Base-by-base conservation (phyloP, 306 rosid species). In the Gastrolobium villosum region DNA sequence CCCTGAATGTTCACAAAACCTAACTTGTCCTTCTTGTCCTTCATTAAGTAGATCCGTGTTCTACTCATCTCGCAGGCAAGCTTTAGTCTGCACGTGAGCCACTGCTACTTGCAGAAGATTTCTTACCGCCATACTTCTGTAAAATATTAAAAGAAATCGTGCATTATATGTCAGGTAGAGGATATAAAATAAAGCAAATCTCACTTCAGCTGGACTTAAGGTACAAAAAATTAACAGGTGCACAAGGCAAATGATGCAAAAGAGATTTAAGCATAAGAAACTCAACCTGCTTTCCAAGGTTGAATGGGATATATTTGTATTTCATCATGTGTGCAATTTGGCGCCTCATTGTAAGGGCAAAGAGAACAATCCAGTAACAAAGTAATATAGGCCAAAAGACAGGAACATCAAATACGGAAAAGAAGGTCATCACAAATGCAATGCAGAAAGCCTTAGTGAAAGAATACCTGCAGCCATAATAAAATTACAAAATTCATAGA, bases 341-440 rank as follows among this genome's bases (percentile, higher is more conserved):
- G 72, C 98, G 96, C 77, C 96, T 90, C 98, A 94, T 94, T 64
- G 97, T 94, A 70, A 94, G 92, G 82, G 87, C 86, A 73, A 92
- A 94, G 43, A 94, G 93, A 52, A 94, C 98, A 77, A 89, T 20
- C 98, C 97, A 94, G 84, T 94, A 94, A 74, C 89, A 89, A 52
- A 94, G 96, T 54, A 94, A 74, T 65, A 92, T 94, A 7, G 98
- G 98, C 97, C 98, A 94, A 65, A 94, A 94, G 65, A 92, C 97
- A 54, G 98, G 98, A 67, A 94, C 93, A 68, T 94, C 98, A 77
- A 94, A 94, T 74, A 86, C 49, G 6, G 98, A 92, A 56, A 94
- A 90, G 93, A 94, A 92, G 40, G 98, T 94, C 98, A 94, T 92
- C 76, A 86, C 45, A 70, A 94, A 94, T 10, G 94, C 97, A 9